A percentile compares a stretch with the other conserved stretches of the same genome.
Conservation (phyloP, 768 basidiomycete genomes). For the Rickenella mellea region DNA sequence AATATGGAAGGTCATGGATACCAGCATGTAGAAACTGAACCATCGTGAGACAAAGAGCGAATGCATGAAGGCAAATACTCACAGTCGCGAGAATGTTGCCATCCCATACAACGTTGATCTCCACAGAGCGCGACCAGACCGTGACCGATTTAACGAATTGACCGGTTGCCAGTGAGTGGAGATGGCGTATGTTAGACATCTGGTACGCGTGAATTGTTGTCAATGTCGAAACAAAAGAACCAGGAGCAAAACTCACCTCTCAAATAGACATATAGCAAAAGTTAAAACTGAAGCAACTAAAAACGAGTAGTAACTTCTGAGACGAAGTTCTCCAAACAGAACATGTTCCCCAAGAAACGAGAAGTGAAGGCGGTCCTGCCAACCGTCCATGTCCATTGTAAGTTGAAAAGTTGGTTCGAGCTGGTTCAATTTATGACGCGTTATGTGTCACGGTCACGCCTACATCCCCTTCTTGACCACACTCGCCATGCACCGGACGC, state of each 20-base stretch:
- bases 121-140: constrained; percentile 41
- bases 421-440: too few species aligned
- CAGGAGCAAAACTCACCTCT: constrained; percentile 36
- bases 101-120: constrained; percentile 44
- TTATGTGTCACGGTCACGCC: too few species aligned
- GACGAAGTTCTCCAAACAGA: constrained; percentile 28
- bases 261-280: constrained; percentile 36
- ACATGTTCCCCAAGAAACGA: constrained; percentile 35
- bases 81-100: constrained; percentile 56
- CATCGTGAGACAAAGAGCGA: constrained; percentile 1
- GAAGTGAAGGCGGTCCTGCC: constrained; percentile 37
- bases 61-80: constrained; percentile 15
- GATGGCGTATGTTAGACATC: constrained; percentile 39
- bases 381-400: constrained; percentile 29
- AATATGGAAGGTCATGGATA: constrained; percentile 63
- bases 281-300: constrained; percentile 35
- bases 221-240: background rate
- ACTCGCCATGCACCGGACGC: too few species aligned
- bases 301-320: constrained; percentile 43
- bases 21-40: constrained; percentile 58
- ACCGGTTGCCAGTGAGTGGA: constrained; percentile 42
- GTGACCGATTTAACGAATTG: constrained; percentile 26
- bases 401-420: background rate
- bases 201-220: constrained; percentile 13
- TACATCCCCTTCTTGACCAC: too few species aligned